Evolutionary conservation across 2,329 filamentous ascomycete species (phyloP).

Genomic region (Diaporthe nobilis): DNA sequence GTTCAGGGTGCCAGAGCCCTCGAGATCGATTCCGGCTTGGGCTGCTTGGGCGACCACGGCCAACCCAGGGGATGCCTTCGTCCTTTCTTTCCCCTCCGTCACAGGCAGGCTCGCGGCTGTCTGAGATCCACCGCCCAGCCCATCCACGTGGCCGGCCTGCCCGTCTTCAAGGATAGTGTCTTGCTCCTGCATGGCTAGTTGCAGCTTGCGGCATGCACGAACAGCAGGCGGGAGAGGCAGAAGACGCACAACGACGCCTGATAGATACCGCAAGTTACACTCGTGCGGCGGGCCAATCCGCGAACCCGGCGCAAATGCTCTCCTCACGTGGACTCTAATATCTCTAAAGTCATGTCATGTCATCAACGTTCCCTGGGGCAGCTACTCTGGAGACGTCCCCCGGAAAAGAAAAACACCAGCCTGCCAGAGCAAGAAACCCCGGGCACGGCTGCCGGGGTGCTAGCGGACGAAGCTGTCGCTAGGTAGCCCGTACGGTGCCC

Average conservation of each 20-base stretch:
- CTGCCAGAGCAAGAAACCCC: background rate
- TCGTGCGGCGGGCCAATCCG: background rate
- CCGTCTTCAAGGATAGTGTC: constrained; percentile 31
- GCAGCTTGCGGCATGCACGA: constrained; percentile 18
- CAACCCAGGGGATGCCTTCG: background rate
- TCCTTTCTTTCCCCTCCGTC: constrained; percentile 15
- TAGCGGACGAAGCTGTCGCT: constrained; percentile 18
- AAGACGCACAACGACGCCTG: background rate
- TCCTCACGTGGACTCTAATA: background rate
- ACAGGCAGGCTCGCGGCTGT: constrained; percentile 25
- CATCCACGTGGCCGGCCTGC: constrained; percentile 34
- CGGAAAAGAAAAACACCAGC: background rate
- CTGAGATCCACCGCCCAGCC: constrained; percentile 19
- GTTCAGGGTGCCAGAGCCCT: constrained; percentile 18
- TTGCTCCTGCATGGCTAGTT: constrained; percentile 35
- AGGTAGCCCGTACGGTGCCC: background rate
- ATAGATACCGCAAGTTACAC: background rate
- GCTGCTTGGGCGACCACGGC: background rate
- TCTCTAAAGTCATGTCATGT: background rate
- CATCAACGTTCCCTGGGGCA: background rate
- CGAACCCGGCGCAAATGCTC: constrained; percentile 10
- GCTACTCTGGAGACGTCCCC: background rate
- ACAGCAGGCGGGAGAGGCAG: constrained; percentile 9
- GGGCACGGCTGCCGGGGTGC: constrained; percentile 12
- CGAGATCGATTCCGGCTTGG: constrained; percentile 14